Evolutionary conservation across 352 stramenopile species (phyloP).

Genomic region (Globisporangium carolinianum): DNA sequence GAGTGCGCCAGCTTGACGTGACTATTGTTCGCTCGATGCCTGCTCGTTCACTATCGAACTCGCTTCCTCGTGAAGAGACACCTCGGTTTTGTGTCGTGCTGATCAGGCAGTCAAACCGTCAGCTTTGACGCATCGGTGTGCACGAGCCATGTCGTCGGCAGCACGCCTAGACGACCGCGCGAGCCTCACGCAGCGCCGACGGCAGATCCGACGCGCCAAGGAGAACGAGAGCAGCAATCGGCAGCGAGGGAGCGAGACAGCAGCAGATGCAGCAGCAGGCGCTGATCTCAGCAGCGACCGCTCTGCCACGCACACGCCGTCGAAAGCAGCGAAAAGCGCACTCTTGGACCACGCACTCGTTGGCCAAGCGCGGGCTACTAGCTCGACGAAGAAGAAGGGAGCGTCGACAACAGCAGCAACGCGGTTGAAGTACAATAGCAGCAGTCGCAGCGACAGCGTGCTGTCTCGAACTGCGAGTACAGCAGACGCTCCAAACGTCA

Average conservation of each 20-base stretch:
- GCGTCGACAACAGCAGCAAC: background rate
- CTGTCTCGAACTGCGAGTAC: background rate
- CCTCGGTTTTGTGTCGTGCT: no score
- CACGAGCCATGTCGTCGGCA: background rate
- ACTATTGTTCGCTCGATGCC: no score
- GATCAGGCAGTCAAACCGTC: no score
- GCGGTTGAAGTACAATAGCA: background rate
- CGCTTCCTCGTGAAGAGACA: no score
- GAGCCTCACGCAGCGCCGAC: conserved; percentile 22
- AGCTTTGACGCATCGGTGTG: background rate
- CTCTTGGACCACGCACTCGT: background rate
- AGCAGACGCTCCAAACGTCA: conserved; percentile 16
- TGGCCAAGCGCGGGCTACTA: background rate
- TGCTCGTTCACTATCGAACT: no score
- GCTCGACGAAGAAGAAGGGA: background rate
- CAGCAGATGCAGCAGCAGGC: conserved; percentile 2
- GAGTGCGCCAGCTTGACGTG: no score
- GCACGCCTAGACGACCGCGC: conserved; percentile 21
- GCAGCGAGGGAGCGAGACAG: background rate
- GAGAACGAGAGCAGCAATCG: conserved; percentile 15
- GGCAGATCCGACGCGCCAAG: conserved; percentile 24
- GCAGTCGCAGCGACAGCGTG: background rate
- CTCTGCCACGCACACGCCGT: conserved; percentile 1
- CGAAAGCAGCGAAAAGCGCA: background rate
- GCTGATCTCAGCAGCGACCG: background rate